Evolutionary conservation across 1,284 basidiomycete genomes (phyloP), one percentile per base, ranked within the genome.

Genomic region (Cutaneotrichosporon spelunceum): DNA sequence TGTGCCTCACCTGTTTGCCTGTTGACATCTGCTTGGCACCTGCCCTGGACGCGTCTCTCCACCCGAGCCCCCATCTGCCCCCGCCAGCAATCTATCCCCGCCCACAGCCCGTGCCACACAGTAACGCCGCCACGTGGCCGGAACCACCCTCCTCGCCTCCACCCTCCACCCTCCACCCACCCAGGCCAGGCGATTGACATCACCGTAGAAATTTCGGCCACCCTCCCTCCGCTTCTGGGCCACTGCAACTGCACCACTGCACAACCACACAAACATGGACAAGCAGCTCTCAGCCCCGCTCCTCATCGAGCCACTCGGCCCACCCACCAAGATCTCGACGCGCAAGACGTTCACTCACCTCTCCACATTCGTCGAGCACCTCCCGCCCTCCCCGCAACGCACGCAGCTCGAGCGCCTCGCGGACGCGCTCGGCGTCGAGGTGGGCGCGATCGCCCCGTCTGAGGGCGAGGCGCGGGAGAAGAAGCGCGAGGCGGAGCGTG

Each of bases 351-450:
- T 70, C 60, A 53, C 63, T 24, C 70, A 72, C 39, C 66, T 78
- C n/a, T 54, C 66, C 11, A 44, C 57, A 29, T 77, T 76, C 56
- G 67, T 76, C 34, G 53, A 58, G 14, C 47, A 63, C 14, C 68
- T 74, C 27, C 62, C 64, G 0, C 36, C 68, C 14, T 70, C 69
- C 10, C 69, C 75, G 7, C 62, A 69, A 14, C 71, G 72, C 23
- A 78, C 76, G 3, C 78, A 79, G 59, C 69, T 79, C 24, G 76
- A 78, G 60, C 67, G 78, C 16, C 67, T 79, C 27, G 68, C 71
- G 19, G 78, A 79, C 62, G 74, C 77, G 3, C 65, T 79, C 16
- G 78, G 78, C 13, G 77, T 79, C 1, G 73, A 77, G 50, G 66
- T 68, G 3, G 77, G 77, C 8, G 60, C 66, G 4, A 74, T 79